phyloP scores from a whole-genome alignment of 2,329 filamentous ascomycete species.

The Chaetomiaceae sp. region DNA sequence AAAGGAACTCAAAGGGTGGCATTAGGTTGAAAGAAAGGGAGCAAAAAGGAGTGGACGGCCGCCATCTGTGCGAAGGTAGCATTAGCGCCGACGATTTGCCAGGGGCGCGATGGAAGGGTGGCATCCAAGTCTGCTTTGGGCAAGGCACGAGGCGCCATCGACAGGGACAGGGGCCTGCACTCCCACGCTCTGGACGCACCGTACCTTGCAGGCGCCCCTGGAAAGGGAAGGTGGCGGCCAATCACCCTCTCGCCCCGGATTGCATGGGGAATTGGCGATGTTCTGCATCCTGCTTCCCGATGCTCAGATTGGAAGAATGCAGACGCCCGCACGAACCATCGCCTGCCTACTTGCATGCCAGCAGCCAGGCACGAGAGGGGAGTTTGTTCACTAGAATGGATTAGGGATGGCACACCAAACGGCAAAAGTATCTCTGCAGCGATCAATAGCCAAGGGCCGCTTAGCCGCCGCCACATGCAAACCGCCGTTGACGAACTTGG shows the following conservation, averaged over 20 bases:
- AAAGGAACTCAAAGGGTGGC: slow-evolving; percentile 4
- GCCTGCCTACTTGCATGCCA: not conserved
- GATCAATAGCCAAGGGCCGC: not conserved
- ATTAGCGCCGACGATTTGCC: slow-evolving; percentile 11
- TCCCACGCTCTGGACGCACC: not conserved
- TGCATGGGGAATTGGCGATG: not conserved
- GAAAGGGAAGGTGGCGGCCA: not conserved
- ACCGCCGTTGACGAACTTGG: slow-evolving; percentile 4
- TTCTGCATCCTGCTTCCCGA: slow-evolving; percentile 1
- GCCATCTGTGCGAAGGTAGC: not conserved
- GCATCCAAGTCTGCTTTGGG: slow-evolving; percentile 7
- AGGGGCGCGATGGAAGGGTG: not conserved
- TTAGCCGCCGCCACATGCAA: slow-evolving; percentile 5
- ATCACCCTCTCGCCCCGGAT: not conserved
- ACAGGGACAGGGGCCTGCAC: not conserved
- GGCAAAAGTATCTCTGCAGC: too few relatives aligned
- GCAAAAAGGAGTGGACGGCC: slow-evolving; percentile 6
- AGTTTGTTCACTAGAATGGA: too few relatives aligned
- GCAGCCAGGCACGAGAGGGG: too few relatives aligned
- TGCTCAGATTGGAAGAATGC: slow-evolving; percentile 4
- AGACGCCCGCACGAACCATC: not conserved
- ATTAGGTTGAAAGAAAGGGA: slow-evolving; percentile 4
- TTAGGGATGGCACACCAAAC: too few relatives aligned
- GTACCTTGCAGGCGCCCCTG: slow-evolving; percentile 8
- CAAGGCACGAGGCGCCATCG: not conserved